Percentiles rank a stretch among this genome's conserved stretches.
phyloP scores from a whole-genome alignment of 345 rosid species.

The Gossypioides kirkii region DNA sequence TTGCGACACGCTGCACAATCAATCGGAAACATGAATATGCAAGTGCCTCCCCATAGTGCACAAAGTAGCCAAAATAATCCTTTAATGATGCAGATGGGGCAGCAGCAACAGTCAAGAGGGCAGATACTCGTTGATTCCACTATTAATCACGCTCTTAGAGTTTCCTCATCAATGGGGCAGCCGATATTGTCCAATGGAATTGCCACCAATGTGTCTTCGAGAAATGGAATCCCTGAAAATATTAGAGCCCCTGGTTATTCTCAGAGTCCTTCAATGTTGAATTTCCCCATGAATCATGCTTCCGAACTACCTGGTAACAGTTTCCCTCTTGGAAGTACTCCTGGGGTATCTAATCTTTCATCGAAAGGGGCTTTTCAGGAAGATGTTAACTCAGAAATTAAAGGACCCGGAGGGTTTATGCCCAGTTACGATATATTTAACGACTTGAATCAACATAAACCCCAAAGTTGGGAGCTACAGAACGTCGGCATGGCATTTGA shows the following conservation, averaged over 20 bases:
- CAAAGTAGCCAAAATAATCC: conserved; percentile 44
- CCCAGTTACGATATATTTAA: conserved; percentile 50
- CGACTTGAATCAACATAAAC: conserved; percentile 56
- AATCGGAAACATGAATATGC: conserved; percentile 38
- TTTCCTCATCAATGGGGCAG: conserved; percentile 49
- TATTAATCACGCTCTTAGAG: conserved; percentile 36
- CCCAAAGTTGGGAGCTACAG: conserved; percentile 64
- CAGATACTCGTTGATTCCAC: conserved; percentile 32
- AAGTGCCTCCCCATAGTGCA: conserved; percentile 35
- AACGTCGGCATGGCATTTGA: conserved; percentile 51
- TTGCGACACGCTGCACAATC: conserved; percentile 43
- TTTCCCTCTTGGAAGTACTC: conserved; percentile 52
- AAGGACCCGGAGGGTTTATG: conserved; percentile 43
- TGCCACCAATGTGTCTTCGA: conserved; percentile 33
- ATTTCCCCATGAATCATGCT: conserved; percentile 45
- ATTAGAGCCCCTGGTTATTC: conserved; percentile 45
- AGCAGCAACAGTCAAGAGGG: conserved; percentile 41
- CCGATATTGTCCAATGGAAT: conserved; percentile 47
- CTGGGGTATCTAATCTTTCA: conserved; percentile 43
- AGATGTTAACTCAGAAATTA: conserved; percentile 49
- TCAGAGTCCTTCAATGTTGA: conserved; percentile 42
- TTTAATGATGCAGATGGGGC: conserved; percentile 45
- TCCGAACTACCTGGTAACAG: conserved; percentile 42
- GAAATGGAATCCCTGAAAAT: conserved; percentile 48
- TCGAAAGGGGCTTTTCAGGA: conserved; percentile 49